Evolutionary conservation across 805 yeast species (phyloP).

Genomic region (Schwanniomyces pseudopolymorphus): DNA sequence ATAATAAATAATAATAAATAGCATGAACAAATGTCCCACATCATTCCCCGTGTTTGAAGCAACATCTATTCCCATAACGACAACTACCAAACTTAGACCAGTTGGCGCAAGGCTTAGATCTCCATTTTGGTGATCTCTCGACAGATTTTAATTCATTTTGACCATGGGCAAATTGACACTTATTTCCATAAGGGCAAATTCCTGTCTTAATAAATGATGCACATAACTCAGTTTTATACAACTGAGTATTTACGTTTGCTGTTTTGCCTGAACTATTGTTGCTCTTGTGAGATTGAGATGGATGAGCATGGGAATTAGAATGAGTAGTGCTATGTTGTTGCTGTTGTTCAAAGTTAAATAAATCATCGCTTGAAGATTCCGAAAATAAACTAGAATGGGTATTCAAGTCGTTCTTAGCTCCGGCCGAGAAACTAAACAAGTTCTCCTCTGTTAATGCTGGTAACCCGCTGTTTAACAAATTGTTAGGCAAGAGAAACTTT

Average conservation of each 20-base stretch:
- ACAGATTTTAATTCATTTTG: conserved; percentile 68
- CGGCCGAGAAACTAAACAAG: conserved; percentile 12
- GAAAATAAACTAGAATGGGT: conserved; percentile 7
- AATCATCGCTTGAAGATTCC: conserved; percentile 13
- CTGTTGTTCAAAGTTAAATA: conserved; percentile 13
- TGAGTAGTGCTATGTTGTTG: conserved; percentile 8
- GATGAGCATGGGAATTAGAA: neutral
- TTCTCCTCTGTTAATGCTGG: conserved; percentile 40
- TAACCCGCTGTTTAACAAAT: conserved; percentile 14
- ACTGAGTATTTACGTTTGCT: conserved; percentile 50
- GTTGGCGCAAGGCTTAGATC: conserved; percentile 88
- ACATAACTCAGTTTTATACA: conserved; percentile 90
- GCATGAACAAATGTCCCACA: neutral
- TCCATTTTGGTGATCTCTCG: conserved; percentile 78
- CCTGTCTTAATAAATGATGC: conserved; percentile 69
- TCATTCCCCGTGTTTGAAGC: conserved; percentile 72
- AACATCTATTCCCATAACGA: conserved; percentile 87
- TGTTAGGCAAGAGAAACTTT: conserved; percentile 21
- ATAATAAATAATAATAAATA: conserved; percentile 3
- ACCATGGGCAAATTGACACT: conserved; percentile 96
- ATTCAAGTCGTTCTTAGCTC: neutral
- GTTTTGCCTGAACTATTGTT: neutral
- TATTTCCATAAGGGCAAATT: conserved; percentile 80
- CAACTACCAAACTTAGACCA: conserved; percentile 83
- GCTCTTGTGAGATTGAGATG: neutral